These are phyloP conservation scores for Rhizodiscina lignyota DNA, from an alignment of 495 filamentous ascomycete genomes.

Conservation along the genomic window DNA sequence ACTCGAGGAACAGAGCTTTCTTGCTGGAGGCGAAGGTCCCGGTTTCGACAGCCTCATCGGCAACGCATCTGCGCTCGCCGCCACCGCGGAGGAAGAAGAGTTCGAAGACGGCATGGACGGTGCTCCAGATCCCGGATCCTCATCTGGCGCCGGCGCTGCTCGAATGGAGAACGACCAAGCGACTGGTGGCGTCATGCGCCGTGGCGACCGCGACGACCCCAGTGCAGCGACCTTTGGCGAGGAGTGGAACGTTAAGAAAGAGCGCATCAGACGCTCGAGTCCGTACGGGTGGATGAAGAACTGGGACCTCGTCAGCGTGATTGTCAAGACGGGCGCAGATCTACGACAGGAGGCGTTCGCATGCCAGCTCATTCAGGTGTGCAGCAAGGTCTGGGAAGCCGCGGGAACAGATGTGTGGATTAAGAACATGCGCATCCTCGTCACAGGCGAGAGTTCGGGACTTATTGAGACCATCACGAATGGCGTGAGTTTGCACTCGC, in stretches of 20 bases:
- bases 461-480: conserved; percentile 70
- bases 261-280: conserved; percentile 56
- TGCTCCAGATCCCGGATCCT: conserved; percentile 28
- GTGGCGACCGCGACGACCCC: conserved; percentile 65
- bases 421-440: conserved; percentile 63
- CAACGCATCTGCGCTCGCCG: conserved; percentile 26
- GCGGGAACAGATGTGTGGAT: conserved; percentile 60
- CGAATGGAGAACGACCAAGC: conserved; percentile 71
- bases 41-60: conserved; percentile 62
- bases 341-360: conserved; percentile 65
- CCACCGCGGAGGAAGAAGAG: conserved; percentile 18
- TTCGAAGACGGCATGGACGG: conserved; percentile 28
- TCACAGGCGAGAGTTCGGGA: conserved; percentile 61
- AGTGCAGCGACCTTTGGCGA: conserved; percentile 66
- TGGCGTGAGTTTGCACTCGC: conserved; percentile 56
- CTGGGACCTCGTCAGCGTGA: conserved; percentile 65
- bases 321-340: conserved; percentile 65
- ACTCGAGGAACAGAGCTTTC: conserved; percentile 65
- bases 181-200: conserved; percentile 57
- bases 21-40: conserved; percentile 37
- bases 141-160: conserved; percentile 49
- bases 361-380: conserved; percentile 59
- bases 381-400: conserved; percentile 58
- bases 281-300: conserved; percentile 67
- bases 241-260: conserved; percentile 58